These are phyloP conservation scores for Carex sylvatica DNA, from an alignment of 202 grass and related monocot species.

Conservation along the genomic window DNA sequence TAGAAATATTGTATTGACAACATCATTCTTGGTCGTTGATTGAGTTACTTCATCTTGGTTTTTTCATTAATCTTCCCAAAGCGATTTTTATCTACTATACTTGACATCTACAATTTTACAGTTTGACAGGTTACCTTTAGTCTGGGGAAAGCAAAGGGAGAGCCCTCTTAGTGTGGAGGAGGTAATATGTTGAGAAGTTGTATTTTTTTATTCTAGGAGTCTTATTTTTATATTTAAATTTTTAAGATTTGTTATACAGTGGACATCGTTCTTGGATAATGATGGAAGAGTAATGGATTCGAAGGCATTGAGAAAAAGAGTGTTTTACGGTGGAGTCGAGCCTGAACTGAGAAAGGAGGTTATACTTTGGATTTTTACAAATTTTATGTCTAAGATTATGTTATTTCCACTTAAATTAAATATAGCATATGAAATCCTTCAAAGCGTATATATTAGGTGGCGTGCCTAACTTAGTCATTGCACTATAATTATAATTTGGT, in stretches of 20 bases:
- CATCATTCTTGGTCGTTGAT: background rate
- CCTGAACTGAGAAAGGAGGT: constrained; percentile 92
- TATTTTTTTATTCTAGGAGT: constrained; percentile 23
- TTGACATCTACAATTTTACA: constrained; percentile 43
- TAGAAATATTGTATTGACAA: background rate
- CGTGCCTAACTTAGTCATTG: background rate
- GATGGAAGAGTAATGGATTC: constrained; percentile 92
- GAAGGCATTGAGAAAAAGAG: constrained; percentile 75
- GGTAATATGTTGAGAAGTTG: constrained; percentile 43
- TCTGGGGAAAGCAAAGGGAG: constrained; percentile 93
- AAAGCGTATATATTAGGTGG: background rate
- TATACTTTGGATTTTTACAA: background rate
- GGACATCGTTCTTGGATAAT: constrained; percentile 78
- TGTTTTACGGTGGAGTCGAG: constrained; percentile 93
- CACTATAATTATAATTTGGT: background rate
- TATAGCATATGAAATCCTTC: background rate
- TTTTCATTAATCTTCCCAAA: background rate
- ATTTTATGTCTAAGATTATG: background rate
- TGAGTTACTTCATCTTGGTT: background rate
- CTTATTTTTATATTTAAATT: constrained; percentile 34
- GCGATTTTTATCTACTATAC: background rate
- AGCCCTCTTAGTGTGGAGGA: constrained; percentile 57
- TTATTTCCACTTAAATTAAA: background rate
- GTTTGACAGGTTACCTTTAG: constrained; percentile 73
- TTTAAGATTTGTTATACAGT: constrained; percentile 40